These are phyloP conservation scores for Colletotrichum abscissum DNA, from an alignment of 2,329 filamentous ascomycete species.

Conservation along the genomic window DNA sequence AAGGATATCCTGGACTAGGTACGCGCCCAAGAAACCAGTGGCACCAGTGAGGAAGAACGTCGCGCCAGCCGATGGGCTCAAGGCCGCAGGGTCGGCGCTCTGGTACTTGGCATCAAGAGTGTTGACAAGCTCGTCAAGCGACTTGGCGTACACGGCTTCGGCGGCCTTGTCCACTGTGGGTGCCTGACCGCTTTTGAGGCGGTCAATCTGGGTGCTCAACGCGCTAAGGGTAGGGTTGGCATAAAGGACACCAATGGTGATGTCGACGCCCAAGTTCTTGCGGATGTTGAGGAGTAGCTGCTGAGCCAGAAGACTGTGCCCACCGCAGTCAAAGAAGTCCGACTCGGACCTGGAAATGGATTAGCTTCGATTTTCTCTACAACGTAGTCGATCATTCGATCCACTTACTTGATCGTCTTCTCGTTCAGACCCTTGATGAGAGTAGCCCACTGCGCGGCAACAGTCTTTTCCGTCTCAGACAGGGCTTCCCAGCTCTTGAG, in stretches of 20 bases:
- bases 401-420: conserved; percentile 63
- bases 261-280: conserved; percentile 55
- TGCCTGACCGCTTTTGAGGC: conserved; percentile 40
- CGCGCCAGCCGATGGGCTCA: conserved; percentile 44
- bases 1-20: conserved; percentile 81
- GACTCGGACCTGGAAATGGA: conserved; percentile 53
- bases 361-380: conserved; percentile 25
- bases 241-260: conserved; percentile 79
- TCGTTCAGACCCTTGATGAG: conserved; percentile 75
- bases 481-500: conserved; percentile 54
- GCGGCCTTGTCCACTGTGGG: conserved; percentile 44
- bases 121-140: conserved; percentile 57
- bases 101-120: conserved; percentile 52
- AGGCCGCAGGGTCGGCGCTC: conserved; percentile 39
- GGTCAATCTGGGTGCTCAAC: conserved; percentile 64
- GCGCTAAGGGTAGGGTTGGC: conserved; percentile 64
- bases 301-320: conserved; percentile 66
- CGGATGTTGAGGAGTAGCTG: conserved; percentile 78
- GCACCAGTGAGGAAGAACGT: conserved; percentile 89
- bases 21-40: conserved; percentile 89
- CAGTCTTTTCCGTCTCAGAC: conserved; percentile 73
- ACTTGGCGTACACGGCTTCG: conserved; percentile 61
- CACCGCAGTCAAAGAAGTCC: conserved; percentile 53
- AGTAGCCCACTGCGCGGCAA: conserved; percentile 73
- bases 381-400: rapidly evolving